Conservation (phyloP, 495 filamentous ascomycete species). For the Aspergillus heteromorphus region DNA sequence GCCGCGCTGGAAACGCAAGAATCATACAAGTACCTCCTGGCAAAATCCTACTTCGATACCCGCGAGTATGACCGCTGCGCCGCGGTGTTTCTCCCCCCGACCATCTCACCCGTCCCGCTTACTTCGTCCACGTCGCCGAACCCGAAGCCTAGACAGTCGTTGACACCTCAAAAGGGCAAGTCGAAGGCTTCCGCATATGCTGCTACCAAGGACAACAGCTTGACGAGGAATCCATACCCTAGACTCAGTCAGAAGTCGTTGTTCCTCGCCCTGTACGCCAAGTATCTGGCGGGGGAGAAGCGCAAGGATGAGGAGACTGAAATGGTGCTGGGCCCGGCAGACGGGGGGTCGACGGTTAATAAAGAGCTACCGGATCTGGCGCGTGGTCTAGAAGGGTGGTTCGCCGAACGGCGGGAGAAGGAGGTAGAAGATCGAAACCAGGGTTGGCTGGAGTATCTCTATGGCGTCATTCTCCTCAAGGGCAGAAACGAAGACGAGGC, state of each 20-base stretch:
- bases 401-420: conserved; percentile 54
- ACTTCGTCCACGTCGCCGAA: conserved; percentile 39
- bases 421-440: conserved; percentile 63
- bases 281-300: conserved; percentile 91
- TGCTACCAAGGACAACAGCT: conserved; percentile 19
- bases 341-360: conserved; percentile 77
- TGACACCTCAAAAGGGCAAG: conserved; percentile 51
- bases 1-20: conserved; percentile 75
- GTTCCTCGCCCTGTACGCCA: conserved; percentile 92
- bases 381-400: conserved; percentile 71
- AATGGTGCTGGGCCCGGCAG: conserved; percentile 92
- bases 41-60: conserved; percentile 93
- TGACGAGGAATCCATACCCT: conserved; percentile 39
- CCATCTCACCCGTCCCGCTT: conserved; percentile 57
- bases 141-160: conserved; percentile 32
- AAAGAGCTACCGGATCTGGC: conserved; percentile 72
- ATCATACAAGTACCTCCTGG: conserved; percentile 75
- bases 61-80: conserved; percentile 93
- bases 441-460: conserved; percentile 95
- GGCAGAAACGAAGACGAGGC: conserved; percentile 83
- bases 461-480: conserved; percentile 84
- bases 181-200: conserved; percentile 38
- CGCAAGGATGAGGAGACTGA: conserved; percentile 92
- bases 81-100: conserved; percentile 77
- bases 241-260: conserved; percentile 78